These are phyloP conservation scores for Annulohypoxylon truncatum DNA, from an alignment of 2,329 filamentous ascomycete species.

Conservation along the genomic window DNA sequence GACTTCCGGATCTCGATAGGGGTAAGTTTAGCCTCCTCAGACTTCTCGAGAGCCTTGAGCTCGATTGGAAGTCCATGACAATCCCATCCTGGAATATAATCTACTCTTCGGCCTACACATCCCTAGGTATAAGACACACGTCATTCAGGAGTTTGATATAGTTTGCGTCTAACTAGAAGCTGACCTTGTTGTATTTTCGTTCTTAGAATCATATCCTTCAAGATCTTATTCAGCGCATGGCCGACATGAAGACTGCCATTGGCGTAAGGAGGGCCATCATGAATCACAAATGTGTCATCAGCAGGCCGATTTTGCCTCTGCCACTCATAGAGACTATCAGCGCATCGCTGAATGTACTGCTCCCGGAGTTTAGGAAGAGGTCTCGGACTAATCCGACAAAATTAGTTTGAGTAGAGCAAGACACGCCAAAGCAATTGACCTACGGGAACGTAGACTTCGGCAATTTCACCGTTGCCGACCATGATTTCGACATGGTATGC, in stretches of 20 bases:
- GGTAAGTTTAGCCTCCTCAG: slow-evolving; percentile 56
- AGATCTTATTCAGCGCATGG: slow-evolving; percentile 95
- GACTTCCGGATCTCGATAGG: slow-evolving; percentile 71
- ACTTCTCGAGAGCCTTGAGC: slow-evolving; percentile 83
- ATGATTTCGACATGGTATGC: slow-evolving; percentile 65
- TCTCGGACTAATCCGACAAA: slow-evolving; percentile 58
- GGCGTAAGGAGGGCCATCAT: slow-evolving; percentile 97
- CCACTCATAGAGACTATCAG: slow-evolving; percentile 91
- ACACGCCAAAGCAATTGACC: slow-evolving; percentile 44
- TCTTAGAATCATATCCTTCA: slow-evolving; percentile 93
- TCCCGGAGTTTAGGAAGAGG: slow-evolving; percentile 62
- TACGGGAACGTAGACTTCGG: slow-evolving; percentile 81
- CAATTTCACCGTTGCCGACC: slow-evolving; percentile 79
- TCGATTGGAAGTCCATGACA: slow-evolving; percentile 98
- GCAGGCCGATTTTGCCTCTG: slow-evolving; percentile 70
- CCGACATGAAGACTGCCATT: slow-evolving; percentile 93
- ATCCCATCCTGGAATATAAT: slow-evolving; percentile 95
- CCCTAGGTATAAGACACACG: slow-evolving; percentile 24
- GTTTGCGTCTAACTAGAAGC: slow-evolving; percentile 10
- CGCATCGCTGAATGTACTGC: slow-evolving; percentile 78
- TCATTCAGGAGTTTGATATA: slow-evolving; percentile 1
- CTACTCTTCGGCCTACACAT: slow-evolving; percentile 69
- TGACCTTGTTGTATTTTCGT: slow-evolving; percentile 78
- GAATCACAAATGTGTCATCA: slow-evolving; percentile 77
- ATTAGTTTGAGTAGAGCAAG: slow-evolving; percentile 37